Evolutionary conservation across 2,329 filamentous ascomycete species (phyloP).

Genomic region (Pseudogymnoascus sp.): DNA sequence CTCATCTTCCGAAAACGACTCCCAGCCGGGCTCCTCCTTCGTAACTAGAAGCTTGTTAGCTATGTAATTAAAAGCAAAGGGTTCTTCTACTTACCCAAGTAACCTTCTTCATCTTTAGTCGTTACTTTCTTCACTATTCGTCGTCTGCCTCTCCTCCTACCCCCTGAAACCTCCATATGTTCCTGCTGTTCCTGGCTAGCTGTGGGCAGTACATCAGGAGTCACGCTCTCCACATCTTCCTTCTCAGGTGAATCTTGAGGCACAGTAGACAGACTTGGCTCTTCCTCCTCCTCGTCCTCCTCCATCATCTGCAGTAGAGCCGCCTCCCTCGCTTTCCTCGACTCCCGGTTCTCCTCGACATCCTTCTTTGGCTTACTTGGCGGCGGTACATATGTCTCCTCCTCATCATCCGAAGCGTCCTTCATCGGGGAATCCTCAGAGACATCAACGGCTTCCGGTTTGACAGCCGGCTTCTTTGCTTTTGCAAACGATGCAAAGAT

Average conservation of each 20-base stretch:
- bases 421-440: slow-evolving; percentile 37
- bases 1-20: slow-evolving; percentile 90
- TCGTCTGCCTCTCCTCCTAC: slow-evolving; percentile 68
- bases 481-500: slow-evolving; percentile 79
- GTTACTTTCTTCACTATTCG: slow-evolving; percentile 84
- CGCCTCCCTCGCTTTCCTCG: slow-evolving; percentile 58
- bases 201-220: slow-evolving; percentile 23
- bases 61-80: slow-evolving; percentile 13
- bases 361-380: slow-evolving; percentile 30
- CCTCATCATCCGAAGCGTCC: slow-evolving; percentile 26
- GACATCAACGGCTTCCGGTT: slow-evolving; percentile 34
- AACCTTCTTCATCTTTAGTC: slow-evolving; percentile 80
- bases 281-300: slow-evolving; percentile 49
- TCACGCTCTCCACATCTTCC: slow-evolving; percentile 14
- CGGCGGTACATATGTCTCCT: slow-evolving; percentile 38
- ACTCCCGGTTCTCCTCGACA: slow-evolving; percentile 32
- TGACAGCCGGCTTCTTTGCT: slow-evolving; percentile 48
- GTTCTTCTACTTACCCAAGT: slow-evolving; percentile 58
- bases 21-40: slow-evolving; percentile 77
- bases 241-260: background rate
- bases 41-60: slow-evolving; percentile 54
- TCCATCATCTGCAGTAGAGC: slow-evolving; percentile 72
- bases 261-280: slow-evolving; percentile 14
- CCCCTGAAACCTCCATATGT: slow-evolving; percentile 46
- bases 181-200: slow-evolving; percentile 41